Conservation (phyloP, 2,329 filamentous ascomycete genomes). For the Parafenestella ontariensis region DNA sequence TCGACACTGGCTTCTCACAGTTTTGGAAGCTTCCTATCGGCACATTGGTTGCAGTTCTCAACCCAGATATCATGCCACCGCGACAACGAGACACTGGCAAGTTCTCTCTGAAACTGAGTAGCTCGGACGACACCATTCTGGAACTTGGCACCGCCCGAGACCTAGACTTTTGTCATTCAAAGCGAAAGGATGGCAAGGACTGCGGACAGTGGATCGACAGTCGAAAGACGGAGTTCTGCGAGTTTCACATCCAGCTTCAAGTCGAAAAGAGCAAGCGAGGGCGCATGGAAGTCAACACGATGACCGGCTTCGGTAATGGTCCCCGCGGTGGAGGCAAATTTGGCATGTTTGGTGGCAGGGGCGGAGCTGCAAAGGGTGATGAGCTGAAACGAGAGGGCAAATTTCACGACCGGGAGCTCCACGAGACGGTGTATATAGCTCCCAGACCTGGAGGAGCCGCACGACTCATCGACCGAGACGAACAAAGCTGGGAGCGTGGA, state of each 20-base stretch:
- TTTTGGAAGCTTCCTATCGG: slow-evolving; percentile 95
- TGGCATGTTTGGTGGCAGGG: slow-evolving; percentile 42
- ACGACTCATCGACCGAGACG: slow-evolving; percentile 68
- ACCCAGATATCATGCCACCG: slow-evolving; percentile 89
- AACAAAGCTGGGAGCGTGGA: slow-evolving; percentile 53
- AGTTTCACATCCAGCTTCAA: slow-evolving; percentile 87
- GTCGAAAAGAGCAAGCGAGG: slow-evolving; percentile 72
- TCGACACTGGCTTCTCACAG: slow-evolving; percentile 85
- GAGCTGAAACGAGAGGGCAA: slow-evolving; percentile 44
- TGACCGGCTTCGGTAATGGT: slow-evolving; percentile 58
- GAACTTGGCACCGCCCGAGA: slow-evolving; percentile 87
- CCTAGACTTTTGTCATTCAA: slow-evolving; percentile 83
- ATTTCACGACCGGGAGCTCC: slow-evolving; percentile 65
- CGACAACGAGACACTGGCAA: slow-evolving; percentile 79
- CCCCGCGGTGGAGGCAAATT: slow-evolving; percentile 33
- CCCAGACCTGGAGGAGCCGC: slow-evolving; percentile 60
- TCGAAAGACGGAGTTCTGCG: slow-evolving; percentile 87
- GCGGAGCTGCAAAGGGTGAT: slow-evolving; percentile 31
- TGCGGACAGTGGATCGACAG: slow-evolving; percentile 89
- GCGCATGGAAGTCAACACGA: slow-evolving; percentile 81
- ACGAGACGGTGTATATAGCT: slow-evolving; percentile 57
- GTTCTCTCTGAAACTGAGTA: slow-evolving; percentile 85
- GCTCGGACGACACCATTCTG: slow-evolving; percentile 85
- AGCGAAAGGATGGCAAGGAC: slow-evolving; percentile 81
- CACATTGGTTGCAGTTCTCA: slow-evolving; percentile 91